These are phyloP conservation scores for Naematelia aurantialba DNA, from an alignment of 768 basidiomycete species.

Conservation along the genomic window DNA sequence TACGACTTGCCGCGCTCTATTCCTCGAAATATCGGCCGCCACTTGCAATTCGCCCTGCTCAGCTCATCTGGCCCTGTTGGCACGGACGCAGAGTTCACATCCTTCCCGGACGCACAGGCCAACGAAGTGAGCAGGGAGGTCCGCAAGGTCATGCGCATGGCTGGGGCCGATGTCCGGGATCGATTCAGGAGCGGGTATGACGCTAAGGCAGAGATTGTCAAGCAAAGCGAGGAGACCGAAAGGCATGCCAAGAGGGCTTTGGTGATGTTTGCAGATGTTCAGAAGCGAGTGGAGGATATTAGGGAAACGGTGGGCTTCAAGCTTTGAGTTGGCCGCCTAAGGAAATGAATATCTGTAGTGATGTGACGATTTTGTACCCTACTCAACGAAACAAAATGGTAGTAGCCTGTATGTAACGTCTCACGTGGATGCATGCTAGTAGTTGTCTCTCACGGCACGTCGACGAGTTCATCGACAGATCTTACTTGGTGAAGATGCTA, in stretches of 20 bases:
- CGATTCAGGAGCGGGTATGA: constrained; percentile 78
- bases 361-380: neutral
- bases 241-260: constrained; percentile 66
- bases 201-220: constrained; percentile 70
- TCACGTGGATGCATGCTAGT: neutral
- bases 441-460: neutral
- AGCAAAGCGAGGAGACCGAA: constrained; percentile 70
- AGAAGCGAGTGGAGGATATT: constrained; percentile 52
- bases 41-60: constrained; percentile 64
- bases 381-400: neutral
- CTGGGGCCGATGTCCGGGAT: constrained; percentile 83
- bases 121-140: constrained; percentile 75
- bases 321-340: constrained; percentile 18
- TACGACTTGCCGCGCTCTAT: constrained; percentile 82
- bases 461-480: neutral
- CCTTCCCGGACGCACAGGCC: constrained; percentile 66
- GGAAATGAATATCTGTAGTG: neutral
- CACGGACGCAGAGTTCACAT: constrained; percentile 52
- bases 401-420: no score
- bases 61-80: constrained; percentile 44
- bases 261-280: constrained; percentile 64
- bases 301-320: constrained; percentile 38
- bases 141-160: constrained; percentile 84
- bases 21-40: constrained; percentile 81
- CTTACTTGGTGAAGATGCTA: constrained; percentile 50